Conservation (phyloP, 371 early-diverging fungal species). For the Synchytrium microbalum region DNA sequence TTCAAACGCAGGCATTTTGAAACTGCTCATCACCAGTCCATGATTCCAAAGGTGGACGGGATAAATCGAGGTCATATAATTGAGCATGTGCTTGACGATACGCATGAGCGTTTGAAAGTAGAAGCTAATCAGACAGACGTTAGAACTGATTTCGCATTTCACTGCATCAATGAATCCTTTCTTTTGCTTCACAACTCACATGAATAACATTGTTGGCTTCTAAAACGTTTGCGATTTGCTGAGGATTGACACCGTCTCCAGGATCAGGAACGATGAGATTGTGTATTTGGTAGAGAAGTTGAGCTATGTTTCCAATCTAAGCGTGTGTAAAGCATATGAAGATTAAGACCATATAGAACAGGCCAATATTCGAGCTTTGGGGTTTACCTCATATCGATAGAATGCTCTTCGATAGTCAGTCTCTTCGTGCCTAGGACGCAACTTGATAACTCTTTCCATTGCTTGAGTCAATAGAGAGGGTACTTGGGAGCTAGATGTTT, state of each 20-base stretch:
- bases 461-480: neutral
- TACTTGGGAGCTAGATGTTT: neutral
- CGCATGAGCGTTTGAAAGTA: neutral
- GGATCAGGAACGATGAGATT: neutral
- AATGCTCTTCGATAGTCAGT: neutral
- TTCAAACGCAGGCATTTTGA: neutral
- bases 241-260: neutral
- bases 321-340: no score
- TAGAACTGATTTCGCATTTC: no score
- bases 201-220: neutral
- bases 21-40: slow-evolving; percentile 7
- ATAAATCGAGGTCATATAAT: slow-evolving; percentile 5
- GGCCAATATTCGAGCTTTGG: no score
- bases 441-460: neutral
- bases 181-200: neutral
- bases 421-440: neutral
- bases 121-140: neutral
- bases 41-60: slow-evolving; percentile 1
- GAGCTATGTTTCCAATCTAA: neutral
- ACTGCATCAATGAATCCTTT: neutral
- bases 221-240: neutral
- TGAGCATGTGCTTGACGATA: neutral
- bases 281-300: neutral
- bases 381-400: neutral
- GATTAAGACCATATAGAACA: no score